phyloP scores from a whole-genome alignment of 179 eudicot genomes.

The Silene vulgaris region DNA sequence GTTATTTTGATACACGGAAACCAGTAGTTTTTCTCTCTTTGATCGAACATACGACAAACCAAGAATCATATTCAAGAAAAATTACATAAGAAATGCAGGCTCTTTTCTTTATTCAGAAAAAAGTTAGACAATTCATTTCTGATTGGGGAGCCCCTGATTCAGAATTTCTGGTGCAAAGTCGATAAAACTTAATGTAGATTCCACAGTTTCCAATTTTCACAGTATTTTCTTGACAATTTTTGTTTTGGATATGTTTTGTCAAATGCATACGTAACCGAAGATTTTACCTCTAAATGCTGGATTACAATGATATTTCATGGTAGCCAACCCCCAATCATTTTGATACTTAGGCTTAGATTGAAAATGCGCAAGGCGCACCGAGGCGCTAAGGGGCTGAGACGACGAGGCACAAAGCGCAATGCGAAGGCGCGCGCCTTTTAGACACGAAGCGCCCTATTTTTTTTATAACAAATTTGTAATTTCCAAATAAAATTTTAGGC shows the following conservation, averaged over 20 bases:
- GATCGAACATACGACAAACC: neutral
- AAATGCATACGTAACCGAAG: neutral
- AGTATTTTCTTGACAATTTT: neutral
- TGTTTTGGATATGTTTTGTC: neutral
- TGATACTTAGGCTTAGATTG: neutral
- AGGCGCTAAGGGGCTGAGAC: no score
- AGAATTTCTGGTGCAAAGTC: neutral
- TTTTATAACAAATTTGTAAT: no score
- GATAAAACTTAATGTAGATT: neutral
- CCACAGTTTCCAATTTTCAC: neutral
- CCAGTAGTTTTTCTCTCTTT: neutral
- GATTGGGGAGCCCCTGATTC: neutral
- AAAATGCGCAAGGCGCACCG: no score
- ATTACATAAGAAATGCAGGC: neutral
- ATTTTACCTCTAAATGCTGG: neutral
- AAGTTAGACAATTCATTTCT: neutral
- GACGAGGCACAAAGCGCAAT: no score
- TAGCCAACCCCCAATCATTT: neutral
- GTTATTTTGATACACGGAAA: no score
- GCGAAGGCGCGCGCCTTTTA: no score
- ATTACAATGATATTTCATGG: neutral
- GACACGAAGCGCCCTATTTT: no score
- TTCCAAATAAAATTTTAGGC: no score
- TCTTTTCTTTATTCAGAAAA: neutral
- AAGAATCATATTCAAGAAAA: neutral